These are phyloP conservation scores for Yarrowia divulgata DNA, from an alignment of 805 yeast genomes.

Conservation along the genomic window DNA sequence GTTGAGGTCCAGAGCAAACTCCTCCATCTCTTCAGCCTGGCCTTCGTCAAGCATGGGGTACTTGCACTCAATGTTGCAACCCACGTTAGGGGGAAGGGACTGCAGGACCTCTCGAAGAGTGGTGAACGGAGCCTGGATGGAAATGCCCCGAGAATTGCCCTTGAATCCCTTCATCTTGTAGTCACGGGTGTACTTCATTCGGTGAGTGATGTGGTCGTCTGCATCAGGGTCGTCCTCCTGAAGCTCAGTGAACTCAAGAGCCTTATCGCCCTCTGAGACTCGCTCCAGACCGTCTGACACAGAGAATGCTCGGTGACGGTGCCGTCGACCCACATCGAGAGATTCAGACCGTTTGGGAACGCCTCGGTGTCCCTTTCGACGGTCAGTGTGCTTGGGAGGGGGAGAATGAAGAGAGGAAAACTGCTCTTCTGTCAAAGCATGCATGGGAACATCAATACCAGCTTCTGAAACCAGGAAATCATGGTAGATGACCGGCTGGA, in stretches of 20 bases:
- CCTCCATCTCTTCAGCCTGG: conserved; percentile 85
- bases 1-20: conserved; percentile 81
- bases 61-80: conserved; percentile 93
- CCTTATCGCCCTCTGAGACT: conserved; percentile 45
- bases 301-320: conserved; percentile 53
- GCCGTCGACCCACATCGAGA: conserved; percentile 40
- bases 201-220: conserved; percentile 26
- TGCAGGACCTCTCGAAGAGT: conserved; percentile 84
- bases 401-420: conserved; percentile 52
- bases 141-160: conserved; percentile 89
- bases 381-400: conserved; percentile 27
- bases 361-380: conserved; percentile 19
- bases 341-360: conserved; percentile 35
- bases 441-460: conserved; percentile 97
- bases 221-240: conserved; percentile 13
- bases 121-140: conserved; percentile 91
- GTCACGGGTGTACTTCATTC: conserved; percentile 84
- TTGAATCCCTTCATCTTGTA: conserved; percentile 86
- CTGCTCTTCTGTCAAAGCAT: conserved; percentile 86
- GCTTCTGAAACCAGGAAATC: conserved; percentile 94
- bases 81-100: conserved; percentile 81
- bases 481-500: conserved; percentile 91
- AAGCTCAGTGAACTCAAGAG: neutral
- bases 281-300: conserved; percentile 51
- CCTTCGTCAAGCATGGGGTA: conserved; percentile 97